Evolutionary conservation across 768 basidiomycete species (phyloP), one percentile per base, ranked within the genome.

Genomic region (Kwoniella dendrophila): DNA sequence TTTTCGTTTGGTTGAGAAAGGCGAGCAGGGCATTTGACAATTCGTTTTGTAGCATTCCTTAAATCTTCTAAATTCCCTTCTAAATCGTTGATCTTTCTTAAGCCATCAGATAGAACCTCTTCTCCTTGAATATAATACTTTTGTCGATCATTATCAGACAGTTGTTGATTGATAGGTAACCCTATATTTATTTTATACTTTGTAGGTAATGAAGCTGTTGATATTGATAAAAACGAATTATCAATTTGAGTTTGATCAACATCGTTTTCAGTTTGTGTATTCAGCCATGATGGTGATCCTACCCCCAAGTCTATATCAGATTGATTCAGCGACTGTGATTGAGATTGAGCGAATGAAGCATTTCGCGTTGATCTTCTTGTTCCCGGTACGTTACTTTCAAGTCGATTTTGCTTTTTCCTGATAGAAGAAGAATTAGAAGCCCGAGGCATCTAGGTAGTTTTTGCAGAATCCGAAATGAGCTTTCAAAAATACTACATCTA

Each of bases 81-180:
- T 10, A 11, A 8, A 5, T 34, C n/a, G 16, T 22, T 7, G 29
- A 48, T n/a, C 59, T 34, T n/a, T 50, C 52, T 54, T 54, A 57
- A 5, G 45, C n/a, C 64, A 62, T 66, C 64, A 22, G 36, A 41
- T 2, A 66, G 27, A 1, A 66, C 10, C 45, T 66, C 64, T 30
- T 66, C 44, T 3, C 64, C 64, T 22, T 48, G 24, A 16, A 66
- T 44, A 24, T 55, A 57, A 12, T 40, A 55, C 16, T 59, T 38
- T n/a, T 50, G 38, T 34, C 32, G 32, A 11, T 58, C 18, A 3
- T n/a, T 34, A 0, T 16, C 24, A 5, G 29, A 33, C 11, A 60
- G 40, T 22, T 54, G 22, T 14, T 29, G 38, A n/a, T 62, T 22
- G 1, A n/a, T 16, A 26, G 64, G 53, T 18, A 61, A 38, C 10